Evolutionary conservation across 495 filamentous ascomycete genomes (phyloP).

Genomic region (Extremus antarcticus): DNA sequence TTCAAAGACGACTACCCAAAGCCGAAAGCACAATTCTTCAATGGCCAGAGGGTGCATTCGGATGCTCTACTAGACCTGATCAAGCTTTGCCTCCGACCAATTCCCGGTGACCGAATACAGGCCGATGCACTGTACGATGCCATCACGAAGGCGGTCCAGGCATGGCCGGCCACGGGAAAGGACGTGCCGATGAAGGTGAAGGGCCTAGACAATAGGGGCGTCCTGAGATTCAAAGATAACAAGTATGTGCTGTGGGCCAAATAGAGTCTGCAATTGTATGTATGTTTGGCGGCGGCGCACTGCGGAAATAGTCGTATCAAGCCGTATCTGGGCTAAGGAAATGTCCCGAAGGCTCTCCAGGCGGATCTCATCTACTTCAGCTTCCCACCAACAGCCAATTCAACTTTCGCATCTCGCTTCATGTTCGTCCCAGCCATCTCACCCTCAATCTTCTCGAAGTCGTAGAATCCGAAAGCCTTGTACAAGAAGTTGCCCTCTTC

Average conservation of each 20-base stretch:
- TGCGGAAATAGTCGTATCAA: too few relatives aligned
- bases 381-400: neutral
- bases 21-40: neutral
- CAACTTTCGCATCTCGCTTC: constrained; percentile 9
- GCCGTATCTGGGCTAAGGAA: too few relatives aligned
- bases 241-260: neutral
- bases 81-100: neutral
- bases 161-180: too few relatives aligned
- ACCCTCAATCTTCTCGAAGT: constrained; percentile 2
- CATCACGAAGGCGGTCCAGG: too few relatives aligned
- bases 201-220: neutral
- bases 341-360: too few relatives aligned
- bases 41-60: neutral
- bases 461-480: constrained; percentile 12
- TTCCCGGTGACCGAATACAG: neutral
- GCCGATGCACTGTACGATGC: neutral
- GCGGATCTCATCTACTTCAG: neutral
- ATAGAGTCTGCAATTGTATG: too few relatives aligned
- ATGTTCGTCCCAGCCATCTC: constrained; percentile 2
- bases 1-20: neutral
- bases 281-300: too few relatives aligned
- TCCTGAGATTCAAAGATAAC: neutral
- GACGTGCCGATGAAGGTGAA: neutral
- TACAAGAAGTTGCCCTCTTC: constrained; percentile 15
- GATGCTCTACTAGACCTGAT: neutral